Evolutionary conservation across 306 rosid genomes (phyloP), one percentile per base, ranked within the genome.

Genomic region (Begonia peltatifolia): DNA sequence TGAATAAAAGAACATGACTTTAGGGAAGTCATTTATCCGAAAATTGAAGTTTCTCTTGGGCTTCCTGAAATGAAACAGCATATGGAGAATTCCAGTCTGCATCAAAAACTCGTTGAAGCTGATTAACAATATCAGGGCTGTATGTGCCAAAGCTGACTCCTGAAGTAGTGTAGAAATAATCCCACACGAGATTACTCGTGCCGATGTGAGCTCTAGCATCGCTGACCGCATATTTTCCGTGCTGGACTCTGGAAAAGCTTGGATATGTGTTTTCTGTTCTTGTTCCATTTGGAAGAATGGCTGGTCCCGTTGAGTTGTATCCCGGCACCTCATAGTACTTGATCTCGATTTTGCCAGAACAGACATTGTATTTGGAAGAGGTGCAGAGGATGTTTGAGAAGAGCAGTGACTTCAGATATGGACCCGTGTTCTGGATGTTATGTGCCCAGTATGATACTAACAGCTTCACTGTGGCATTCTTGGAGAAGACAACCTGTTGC

Each of bases 61-160:
- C 47, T 56, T 63, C 62, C 58, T 72, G 61, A 60, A 85, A 71
- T 0, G 84, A 84, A 56, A 85, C 58, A 65, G 75, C 76, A 65
- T 90, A 85, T 6, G 95, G 84, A 14, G 97, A 90, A 63, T 80
- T 69, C 97, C 97, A 90, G 54, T 90, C 95, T n/a, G 94, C 90
- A 36, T 90, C 79, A 58, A 90, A 90, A 12, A 85, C 63, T 59
- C 76, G 68, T 42, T 58, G 64, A 46, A 90, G 80, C 52, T 85
- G 90, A 7, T 79, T 68, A 50, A 90, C 79, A 56, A 90, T 71
- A 52, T 83, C 85, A 61, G 87, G 71, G 60, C 73, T 85, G 65
- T 80, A 59, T 42, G 94, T 78, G 44, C 97, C 97, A 54, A 90
- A 90, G 67, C 97, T 85, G 60, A 90, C 81, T 14, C 95, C 97